These are phyloP conservation scores for Puccinellia tenuiflora DNA, from an alignment of 176 grass and related monocot genomes.

Conservation along the genomic window DNA sequence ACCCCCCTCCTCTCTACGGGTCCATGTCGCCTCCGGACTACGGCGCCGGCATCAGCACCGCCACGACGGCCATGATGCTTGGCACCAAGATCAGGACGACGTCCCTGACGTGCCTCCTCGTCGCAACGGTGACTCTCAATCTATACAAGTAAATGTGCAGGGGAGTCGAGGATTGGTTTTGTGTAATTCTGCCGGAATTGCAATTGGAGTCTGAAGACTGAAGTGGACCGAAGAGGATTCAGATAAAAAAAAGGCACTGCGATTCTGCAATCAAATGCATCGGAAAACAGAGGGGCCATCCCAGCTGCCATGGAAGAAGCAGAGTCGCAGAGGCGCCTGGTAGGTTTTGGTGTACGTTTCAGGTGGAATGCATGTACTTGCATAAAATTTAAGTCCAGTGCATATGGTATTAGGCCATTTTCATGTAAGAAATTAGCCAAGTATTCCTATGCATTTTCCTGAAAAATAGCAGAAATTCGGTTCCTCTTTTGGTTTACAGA, in stretches of 20 bases:
- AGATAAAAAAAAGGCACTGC: background rate
- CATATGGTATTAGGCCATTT: background rate
- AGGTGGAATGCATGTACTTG: background rate
- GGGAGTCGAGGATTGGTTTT: background rate
- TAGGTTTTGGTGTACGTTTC: background rate
- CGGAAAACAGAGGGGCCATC: background rate
- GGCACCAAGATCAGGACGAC: background rate
- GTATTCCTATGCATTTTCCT: background rate
- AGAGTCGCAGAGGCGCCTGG: background rate
- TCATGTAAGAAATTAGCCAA: background rate
- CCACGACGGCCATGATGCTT: background rate
- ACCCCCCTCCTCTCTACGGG: slow-evolving; percentile 36
- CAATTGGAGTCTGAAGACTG: background rate
- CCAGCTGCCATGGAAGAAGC: background rate
- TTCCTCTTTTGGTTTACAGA: background rate
- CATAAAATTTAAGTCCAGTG: background rate
- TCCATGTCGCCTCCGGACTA: slow-evolving; percentile 39
- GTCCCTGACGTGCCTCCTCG: slow-evolving; percentile 22
- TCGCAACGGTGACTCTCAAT: background rate
- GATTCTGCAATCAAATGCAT: background rate
- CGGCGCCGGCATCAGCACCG: slow-evolving; percentile 30
- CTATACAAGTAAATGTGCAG: background rate
- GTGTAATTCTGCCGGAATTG: background rate
- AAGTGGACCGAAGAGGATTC: background rate
- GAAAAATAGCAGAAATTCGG: too few species aligned